These are phyloP conservation scores for Bruguiera sexangula DNA, from an alignment of 345 rosid species.

Conservation along the genomic window DNA sequence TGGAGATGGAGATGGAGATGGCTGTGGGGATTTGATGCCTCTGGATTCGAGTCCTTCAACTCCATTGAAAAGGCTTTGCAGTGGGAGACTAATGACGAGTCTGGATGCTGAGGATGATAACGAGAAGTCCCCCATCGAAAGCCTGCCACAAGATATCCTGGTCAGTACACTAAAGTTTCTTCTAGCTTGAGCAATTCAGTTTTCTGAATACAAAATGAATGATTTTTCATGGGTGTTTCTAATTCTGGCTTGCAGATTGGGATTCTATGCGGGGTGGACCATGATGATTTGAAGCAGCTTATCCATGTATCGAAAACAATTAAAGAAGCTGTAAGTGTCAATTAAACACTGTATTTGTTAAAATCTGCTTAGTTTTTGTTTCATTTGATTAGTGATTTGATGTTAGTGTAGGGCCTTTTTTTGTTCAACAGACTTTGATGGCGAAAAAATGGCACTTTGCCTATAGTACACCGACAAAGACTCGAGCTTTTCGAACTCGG, in stretches of 20 bases:
- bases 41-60: conserved; percentile 19
- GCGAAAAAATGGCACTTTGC: conserved; percentile 63
- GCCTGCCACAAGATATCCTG: conserved; percentile 75
- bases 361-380: background rate
- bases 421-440: conserved; percentile 42
- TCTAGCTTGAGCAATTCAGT: background rate
- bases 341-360: background rate
- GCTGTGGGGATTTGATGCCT: background rate
- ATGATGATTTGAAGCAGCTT: conserved; percentile 69
- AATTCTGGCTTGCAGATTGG: conserved; percentile 40
- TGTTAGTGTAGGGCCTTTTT: background rate
- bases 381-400: background rate
- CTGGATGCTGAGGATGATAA: background rate
- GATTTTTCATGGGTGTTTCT: background rate
- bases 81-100: background rate
- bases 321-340: conserved; percentile 64
- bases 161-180: conserved; percentile 29
- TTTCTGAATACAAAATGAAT: background rate
- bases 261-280: conserved; percentile 64
- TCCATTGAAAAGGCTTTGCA: conserved; percentile 60
- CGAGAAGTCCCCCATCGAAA: conserved; percentile 49
- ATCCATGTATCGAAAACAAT: conserved; percentile 57
- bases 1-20: too few species aligned
- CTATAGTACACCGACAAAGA: conserved; percentile 64
- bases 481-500: conserved; percentile 38